Evolutionary conservation across 495 filamentous ascomycete genomes (phyloP).

Genomic region (Neurospora sp.): DNA sequence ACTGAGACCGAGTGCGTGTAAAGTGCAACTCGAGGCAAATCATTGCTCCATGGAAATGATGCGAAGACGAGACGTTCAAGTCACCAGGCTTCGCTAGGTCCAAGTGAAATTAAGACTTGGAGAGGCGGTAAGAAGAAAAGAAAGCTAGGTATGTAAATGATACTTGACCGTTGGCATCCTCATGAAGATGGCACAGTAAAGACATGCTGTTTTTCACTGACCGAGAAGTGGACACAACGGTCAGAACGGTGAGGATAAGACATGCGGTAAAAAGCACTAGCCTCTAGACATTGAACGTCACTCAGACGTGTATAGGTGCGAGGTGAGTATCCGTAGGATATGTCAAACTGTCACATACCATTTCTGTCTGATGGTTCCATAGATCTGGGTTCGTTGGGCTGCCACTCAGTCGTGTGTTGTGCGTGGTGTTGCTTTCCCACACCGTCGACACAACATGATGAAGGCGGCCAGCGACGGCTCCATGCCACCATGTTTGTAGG

Average conservation of each 20-base stretch:
- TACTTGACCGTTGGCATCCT: neutral
- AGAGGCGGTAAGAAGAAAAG: no score
- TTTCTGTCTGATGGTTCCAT: no score
- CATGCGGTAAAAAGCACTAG: no score
- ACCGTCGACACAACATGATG: neutral
- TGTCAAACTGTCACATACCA: no score
- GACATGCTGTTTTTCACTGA: neutral
- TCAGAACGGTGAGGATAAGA: neutral
- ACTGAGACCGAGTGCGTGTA: neutral
- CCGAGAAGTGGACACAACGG: neutral
- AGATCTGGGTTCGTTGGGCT: no score
- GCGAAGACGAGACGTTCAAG: neutral
- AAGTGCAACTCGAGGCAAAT: neutral
- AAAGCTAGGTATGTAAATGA: no score
- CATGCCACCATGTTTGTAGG: neutral
- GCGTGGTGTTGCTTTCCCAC: no score
- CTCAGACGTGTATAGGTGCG: no score
- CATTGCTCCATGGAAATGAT: neutral
- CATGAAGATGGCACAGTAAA: neutral
- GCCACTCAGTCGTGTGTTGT: no score
- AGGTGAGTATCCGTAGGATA: no score
- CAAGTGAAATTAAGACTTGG: neutral
- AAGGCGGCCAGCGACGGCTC: neutral
- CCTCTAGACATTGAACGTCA: no score
- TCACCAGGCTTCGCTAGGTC: neutral